A percentile compares a stretch with the other conserved stretches of the same genome.
Evolutionary conservation across 768 basidiomycete species (phyloP).

Genomic region (Podaxis sp.): DNA sequence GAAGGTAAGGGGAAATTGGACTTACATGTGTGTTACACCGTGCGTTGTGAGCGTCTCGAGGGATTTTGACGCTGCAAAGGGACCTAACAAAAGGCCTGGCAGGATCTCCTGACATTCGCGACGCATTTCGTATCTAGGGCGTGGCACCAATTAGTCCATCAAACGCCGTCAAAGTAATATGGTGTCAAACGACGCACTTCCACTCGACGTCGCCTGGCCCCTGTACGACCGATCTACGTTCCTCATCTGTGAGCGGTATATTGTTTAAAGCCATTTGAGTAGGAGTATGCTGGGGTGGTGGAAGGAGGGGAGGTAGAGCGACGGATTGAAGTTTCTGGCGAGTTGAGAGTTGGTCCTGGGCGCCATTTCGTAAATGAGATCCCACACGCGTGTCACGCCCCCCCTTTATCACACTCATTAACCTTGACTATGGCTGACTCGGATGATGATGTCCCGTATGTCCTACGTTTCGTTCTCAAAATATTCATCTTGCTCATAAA

Average conservation of each 20-base stretch:
- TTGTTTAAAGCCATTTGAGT: constrained; percentile 7
- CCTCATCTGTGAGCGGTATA: constrained; percentile 33
- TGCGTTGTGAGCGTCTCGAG: constrained; percentile 63
- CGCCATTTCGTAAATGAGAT: constrained; percentile 13
- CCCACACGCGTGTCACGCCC: constrained; percentile 11
- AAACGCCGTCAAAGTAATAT: neutral
- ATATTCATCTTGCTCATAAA: neutral
- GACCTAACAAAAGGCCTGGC: constrained; percentile 79
- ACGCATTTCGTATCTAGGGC: constrained; percentile 85
- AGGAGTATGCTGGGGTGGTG: neutral
- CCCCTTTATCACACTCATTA: neutral
- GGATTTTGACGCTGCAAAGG: constrained; percentile 86
- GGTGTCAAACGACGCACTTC: constrained; percentile 49
- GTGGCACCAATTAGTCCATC: neutral
- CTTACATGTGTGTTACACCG: constrained; percentile 82
- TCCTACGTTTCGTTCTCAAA: neutral
- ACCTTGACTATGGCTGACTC: constrained; percentile 34
- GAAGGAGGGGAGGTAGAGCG: neutral
- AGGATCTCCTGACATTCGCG: constrained; percentile 93
- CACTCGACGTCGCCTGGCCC: constrained; percentile 84
- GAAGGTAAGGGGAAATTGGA: constrained; percentile 17
- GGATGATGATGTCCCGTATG: constrained; percentile 64
- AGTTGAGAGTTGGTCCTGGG: neutral
- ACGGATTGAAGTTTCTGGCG: neutral
- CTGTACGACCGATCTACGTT: constrained; percentile 64